These are phyloP conservation scores for Hortaea sp. DNA, from an alignment of 2,329 filamentous ascomycete genomes.

Conservation along the genomic window DNA sequence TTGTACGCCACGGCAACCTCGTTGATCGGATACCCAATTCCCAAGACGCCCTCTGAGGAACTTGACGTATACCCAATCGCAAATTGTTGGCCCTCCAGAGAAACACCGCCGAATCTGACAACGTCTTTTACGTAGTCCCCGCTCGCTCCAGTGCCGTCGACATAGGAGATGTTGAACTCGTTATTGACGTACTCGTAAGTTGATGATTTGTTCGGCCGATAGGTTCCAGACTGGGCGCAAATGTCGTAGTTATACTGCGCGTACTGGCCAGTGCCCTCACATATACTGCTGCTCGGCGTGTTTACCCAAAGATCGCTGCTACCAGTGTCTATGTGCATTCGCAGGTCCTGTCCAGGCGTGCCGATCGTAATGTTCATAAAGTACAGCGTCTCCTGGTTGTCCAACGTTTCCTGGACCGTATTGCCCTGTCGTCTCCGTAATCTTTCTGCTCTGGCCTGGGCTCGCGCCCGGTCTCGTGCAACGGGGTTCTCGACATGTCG, in stretches of 20 bases:
- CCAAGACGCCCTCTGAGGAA: slow-evolving; percentile 62
- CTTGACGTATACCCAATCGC: slow-evolving; percentile 58
- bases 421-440: slow-evolving; percentile 27
- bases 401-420: slow-evolving; percentile 38
- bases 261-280: slow-evolving; percentile 26
- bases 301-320: slow-evolving; percentile 60
- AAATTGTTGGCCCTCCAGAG: slow-evolving; percentile 54
- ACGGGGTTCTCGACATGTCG: slow-evolving; percentile 37
- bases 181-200: slow-evolving; percentile 64
- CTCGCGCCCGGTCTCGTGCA: slow-evolving; percentile 35
- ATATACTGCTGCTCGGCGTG: slow-evolving; percentile 50
- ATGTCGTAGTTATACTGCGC: slow-evolving; percentile 23
- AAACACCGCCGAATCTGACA: slow-evolving; percentile 48
- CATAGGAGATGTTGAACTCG: slow-evolving; percentile 80
- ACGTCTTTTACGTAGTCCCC: slow-evolving; percentile 77
- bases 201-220: slow-evolving; percentile 60
- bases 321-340: slow-evolving; percentile 52
- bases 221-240: slow-evolving; percentile 56
- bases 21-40: slow-evolving; percentile 71
- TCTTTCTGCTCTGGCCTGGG: slow-evolving; percentile 13
- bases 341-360: slow-evolving; percentile 45
- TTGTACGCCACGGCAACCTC: slow-evolving; percentile 61
- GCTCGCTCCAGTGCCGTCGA: slow-evolving; percentile 64
- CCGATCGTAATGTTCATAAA: slow-evolving; percentile 49
- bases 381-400: slow-evolving; percentile 52